phyloP scores from a whole-genome alignment of 139 green algal species.

The Auxenochlorella pyrenoidosa region DNA sequence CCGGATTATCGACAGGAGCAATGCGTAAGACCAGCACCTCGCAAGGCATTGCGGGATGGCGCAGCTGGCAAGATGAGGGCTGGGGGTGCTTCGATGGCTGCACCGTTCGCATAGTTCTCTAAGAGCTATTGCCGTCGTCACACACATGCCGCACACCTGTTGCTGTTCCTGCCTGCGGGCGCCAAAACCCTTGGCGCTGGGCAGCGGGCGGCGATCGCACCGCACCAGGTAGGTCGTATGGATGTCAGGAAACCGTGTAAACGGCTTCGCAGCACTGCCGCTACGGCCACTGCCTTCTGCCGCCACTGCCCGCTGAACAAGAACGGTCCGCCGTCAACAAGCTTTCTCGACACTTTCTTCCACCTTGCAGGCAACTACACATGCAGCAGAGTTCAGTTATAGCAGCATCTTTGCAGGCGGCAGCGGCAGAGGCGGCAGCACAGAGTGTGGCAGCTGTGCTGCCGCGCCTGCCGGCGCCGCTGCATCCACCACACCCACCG shows the following conservation, averaged over 20 bases:
- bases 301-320: background rate
- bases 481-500: background rate
- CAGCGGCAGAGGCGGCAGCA: background rate
- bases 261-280: background rate
- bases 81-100: no score
- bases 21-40: background rate
- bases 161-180: no score
- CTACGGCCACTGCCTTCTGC: background rate
- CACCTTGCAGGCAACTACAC: background rate
- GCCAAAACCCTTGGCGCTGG: no score
- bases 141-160: no score
- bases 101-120: no score
- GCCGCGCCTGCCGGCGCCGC: background rate
- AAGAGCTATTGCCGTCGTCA: no score
- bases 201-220: no score
- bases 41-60: background rate
- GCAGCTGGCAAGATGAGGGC: background rate
- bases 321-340: no score
- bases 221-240: no score
- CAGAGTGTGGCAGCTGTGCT: background rate
- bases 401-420: background rate
- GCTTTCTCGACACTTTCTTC: no score
- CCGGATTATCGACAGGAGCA: no score
- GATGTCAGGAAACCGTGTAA: background rate
- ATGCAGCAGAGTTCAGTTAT: no score